Percentiles rank a stretch among this genome's conserved stretches.
phyloP scores from a whole-genome alignment of 1,284 basidiomycete genomes.

The Paramarasmius palmivorus region DNA sequence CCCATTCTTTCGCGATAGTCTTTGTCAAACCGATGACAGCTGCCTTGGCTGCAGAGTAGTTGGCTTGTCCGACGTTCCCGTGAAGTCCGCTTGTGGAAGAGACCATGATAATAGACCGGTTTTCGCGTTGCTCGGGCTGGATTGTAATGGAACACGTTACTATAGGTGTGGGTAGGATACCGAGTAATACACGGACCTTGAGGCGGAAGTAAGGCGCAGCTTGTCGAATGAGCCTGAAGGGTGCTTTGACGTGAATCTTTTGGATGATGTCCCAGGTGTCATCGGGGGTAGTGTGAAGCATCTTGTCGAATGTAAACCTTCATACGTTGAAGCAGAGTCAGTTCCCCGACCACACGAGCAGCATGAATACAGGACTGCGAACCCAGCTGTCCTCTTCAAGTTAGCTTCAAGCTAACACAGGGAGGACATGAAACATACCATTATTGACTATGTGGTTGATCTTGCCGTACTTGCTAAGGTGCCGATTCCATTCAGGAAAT shows the following conservation, averaged over 20 bases:
- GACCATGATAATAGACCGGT: slow-evolving; percentile 78
- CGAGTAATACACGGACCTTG: slow-evolving; percentile 56
- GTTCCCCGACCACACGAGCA: no score
- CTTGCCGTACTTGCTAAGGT: slow-evolving; percentile 70
- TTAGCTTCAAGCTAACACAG: not conserved
- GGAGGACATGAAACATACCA: slow-evolving; percentile 38
- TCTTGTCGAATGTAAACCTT: slow-evolving; percentile 87
- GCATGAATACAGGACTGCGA: no score
- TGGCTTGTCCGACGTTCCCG: slow-evolving; percentile 83
- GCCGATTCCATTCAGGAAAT: slow-evolving; percentile 5
- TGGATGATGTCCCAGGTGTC: slow-evolving; percentile 81
- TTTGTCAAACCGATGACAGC: slow-evolving; percentile 80
- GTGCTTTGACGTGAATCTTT: slow-evolving; percentile 81
- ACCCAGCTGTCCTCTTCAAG: slow-evolving; percentile 55
- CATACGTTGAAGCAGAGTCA: no score
- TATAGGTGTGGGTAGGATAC: no score
- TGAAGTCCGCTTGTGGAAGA: slow-evolving; percentile 79
- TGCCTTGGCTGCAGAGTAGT: slow-evolving; percentile 81
- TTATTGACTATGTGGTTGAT: slow-evolving; percentile 89
- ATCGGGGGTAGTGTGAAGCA: slow-evolving; percentile 86
- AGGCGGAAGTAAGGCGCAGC: slow-evolving; percentile 84
- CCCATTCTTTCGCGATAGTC: slow-evolving; percentile 89
- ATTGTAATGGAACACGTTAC: no score
- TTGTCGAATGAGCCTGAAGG: slow-evolving; percentile 82
- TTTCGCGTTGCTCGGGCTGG: slow-evolving; percentile 53